Evolutionary conservation across 257 asterid genomes (phyloP).

Genomic region (Verbascum thapsus): DNA sequence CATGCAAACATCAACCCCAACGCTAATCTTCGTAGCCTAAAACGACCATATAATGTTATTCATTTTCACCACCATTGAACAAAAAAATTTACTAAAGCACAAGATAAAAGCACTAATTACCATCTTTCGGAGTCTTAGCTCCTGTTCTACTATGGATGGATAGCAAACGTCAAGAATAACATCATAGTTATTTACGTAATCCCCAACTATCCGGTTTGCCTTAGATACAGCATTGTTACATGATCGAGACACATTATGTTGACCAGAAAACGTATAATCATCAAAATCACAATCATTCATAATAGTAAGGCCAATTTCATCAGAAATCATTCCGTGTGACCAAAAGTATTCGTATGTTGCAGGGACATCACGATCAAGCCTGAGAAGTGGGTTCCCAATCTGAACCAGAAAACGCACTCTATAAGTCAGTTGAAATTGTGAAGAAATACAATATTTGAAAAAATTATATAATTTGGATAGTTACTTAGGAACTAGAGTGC

Average conservation of each 20-base stretch:
- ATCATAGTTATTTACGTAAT: slow-evolving; percentile 71
- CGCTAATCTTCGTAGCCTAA: slow-evolving; percentile 83
- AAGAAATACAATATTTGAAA: too few species aligned
- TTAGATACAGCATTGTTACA: slow-evolving; percentile 63
- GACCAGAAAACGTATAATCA: slow-evolving; percentile 68
- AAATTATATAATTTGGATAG: too few species aligned
- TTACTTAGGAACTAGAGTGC: too few species aligned
- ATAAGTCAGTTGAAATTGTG: background rate
- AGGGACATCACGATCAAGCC: slow-evolving; percentile 83
- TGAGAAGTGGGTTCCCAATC: slow-evolving; percentile 97
- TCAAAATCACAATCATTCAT: slow-evolving; percentile 87
- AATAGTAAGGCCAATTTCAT: slow-evolving; percentile 74
- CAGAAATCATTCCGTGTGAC: slow-evolving; percentile 99
- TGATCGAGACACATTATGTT: slow-evolving; percentile 69
- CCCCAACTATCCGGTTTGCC: slow-evolving; percentile 72
- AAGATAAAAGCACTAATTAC: slow-evolving; percentile 37
- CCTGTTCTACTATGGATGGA: slow-evolving; percentile 93
- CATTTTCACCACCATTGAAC: background rate
- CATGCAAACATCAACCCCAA: slow-evolving; percentile 97
- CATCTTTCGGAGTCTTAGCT: slow-evolving; percentile 74
- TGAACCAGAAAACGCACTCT: slow-evolving; percentile 34
- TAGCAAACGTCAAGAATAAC: slow-evolving; percentile 94
- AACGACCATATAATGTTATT: slow-evolving; percentile 6
- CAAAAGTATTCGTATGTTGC: slow-evolving; percentile 82
- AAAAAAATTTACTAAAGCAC: background rate